Percentiles rank a stretch among this genome's conserved stretches.
These are phyloP conservation scores for Hypoxylon lienhwacheense DNA, from an alignment of 495 filamentous ascomycete genomes.

Conservation along the genomic window DNA sequence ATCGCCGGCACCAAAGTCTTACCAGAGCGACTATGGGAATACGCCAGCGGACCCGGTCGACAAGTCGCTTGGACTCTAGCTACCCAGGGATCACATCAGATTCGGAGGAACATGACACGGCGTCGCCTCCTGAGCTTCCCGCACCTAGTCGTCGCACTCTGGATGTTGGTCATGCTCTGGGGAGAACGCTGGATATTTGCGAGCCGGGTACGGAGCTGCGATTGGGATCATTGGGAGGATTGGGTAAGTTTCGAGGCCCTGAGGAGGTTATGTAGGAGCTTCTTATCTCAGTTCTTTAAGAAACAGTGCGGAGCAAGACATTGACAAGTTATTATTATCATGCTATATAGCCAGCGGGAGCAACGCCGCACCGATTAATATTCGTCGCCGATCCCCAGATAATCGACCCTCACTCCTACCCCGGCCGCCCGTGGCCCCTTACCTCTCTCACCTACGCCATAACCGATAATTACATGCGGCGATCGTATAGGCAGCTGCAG, in stretches of 20 bases:
- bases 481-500: constrained; percentile 74
- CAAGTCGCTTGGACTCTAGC: constrained; percentile 35
- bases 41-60: constrained; percentile 40
- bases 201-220: constrained; percentile 66
- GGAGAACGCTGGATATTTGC: constrained; percentile 81
- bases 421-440: constrained; percentile 87
- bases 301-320: background rate
- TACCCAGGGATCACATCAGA: constrained; percentile 34
- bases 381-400: constrained; percentile 97
- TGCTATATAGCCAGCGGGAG: constrained; percentile 70
- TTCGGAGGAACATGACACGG: constrained; percentile 48
- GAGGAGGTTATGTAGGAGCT: background rate
- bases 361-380: constrained; percentile 79
- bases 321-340: constrained; percentile 18
- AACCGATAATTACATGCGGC: constrained; percentile 85
- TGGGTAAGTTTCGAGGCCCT: constrained; percentile 67
- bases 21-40: constrained; percentile 40
- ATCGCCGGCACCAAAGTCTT: constrained; percentile 14
- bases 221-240: constrained; percentile 85
- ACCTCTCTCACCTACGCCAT: constrained; percentile 75
- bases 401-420: constrained; percentile 95
- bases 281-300: background rate
- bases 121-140: constrained; percentile 59
- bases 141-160: constrained; percentile 68
- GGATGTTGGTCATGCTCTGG: constrained; percentile 82